A percentile compares a stretch with the other conserved stretches of the same genome.
These are phyloP conservation scores for Exserohilum turcica DNA, from an alignment of 2,329 filamentous ascomycete genomes.

Conservation along the genomic window DNA sequence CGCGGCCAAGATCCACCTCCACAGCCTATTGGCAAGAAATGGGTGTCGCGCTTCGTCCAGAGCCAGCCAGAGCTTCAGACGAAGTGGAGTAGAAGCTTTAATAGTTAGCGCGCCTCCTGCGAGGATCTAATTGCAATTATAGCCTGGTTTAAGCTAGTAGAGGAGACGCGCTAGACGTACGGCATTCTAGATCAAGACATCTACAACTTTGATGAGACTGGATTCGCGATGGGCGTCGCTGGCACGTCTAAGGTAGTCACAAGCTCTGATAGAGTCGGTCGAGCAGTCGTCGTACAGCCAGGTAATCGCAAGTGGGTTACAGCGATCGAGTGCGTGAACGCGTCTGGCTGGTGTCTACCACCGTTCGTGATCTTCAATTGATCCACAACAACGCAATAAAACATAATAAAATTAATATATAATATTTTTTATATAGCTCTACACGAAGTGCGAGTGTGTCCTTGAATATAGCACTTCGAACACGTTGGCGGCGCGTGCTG, in stretches of 20 bases:
- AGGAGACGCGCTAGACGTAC: neutral
- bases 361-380: no score
- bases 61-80: slow-evolving; percentile 12
- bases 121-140: neutral
- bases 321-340: no score
- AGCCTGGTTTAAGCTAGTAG: neutral
- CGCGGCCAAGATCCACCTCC: no score
- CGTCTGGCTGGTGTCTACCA: no score
- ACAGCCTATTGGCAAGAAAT: slow-evolving; percentile 4
- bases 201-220: slow-evolving; percentile 19
- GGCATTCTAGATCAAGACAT: slow-evolving; percentile 7
- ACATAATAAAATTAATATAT: neutral
- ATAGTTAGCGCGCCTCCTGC: no score
- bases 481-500: neutral
- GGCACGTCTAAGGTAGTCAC: no score
- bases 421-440: neutral
- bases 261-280: no score
- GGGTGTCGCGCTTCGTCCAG: slow-evolving; percentile 10
- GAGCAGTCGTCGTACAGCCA: no score
- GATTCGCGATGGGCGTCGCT: slow-evolving; percentile 28
- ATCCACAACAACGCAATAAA: no score
- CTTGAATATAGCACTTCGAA: neutral
- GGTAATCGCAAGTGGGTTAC: no score
- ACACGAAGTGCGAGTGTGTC: neutral
- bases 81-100: slow-evolving; percentile 4